A percentile compares a stretch with the other conserved stretches of the same genome.
Conservation (phyloP, 2,329 filamentous ascomycete species). For the Xylariaceae sp. region DNA sequence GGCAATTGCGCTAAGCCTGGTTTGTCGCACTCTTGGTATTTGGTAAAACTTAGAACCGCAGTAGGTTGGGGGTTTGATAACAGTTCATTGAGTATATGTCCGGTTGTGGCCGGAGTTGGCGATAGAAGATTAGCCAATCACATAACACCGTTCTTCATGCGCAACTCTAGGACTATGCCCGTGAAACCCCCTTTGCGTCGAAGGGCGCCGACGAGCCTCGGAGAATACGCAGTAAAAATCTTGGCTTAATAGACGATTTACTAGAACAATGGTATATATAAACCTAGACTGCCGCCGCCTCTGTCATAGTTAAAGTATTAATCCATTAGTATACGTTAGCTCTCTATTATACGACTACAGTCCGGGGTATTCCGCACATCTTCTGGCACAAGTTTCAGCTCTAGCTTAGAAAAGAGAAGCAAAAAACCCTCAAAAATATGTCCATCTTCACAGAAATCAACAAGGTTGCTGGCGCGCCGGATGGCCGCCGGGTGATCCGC, state of each 20-base stretch:
- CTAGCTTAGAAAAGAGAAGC: not conserved
- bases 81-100: conserved; percentile 8
- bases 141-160: conserved; percentile 28
- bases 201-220: conserved; percentile 15
- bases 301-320: not conserved
- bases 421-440: not conserved
- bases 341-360: not conserved
- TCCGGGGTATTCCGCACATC: not conserved
- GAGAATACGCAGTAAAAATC: conserved; percentile 16
- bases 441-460: conserved; percentile 26
- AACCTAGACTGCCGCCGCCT: not conserved
- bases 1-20: no score
- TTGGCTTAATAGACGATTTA: not conserved
- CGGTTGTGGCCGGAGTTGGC: conserved; percentile 8
- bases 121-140: conserved; percentile 38
- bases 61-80: no score
- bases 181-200: not conserved
- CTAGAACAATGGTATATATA: not conserved
- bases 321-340: not conserved
- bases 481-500: conserved; percentile 41
- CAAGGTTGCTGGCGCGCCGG: conserved; percentile 17
- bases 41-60: no score
- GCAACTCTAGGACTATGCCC: not conserved
- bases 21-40: no score
- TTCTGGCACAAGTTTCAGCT: not conserved